Evolutionary conservation across 768 basidiomycete species (phyloP).

Genomic region (Amanita subjunquillea): DNA sequence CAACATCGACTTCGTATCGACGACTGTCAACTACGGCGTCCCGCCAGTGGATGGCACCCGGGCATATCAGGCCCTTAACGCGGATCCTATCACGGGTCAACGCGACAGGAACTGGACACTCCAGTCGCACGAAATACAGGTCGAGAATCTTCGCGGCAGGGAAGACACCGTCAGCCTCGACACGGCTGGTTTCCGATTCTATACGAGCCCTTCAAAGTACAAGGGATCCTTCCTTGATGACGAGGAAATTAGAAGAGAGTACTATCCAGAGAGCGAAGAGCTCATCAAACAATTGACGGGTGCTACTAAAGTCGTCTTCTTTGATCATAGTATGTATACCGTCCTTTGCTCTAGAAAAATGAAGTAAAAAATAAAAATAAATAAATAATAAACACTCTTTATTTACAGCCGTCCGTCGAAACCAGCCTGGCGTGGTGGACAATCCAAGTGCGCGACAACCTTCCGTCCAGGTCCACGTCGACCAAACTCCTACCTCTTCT

Average conservation of each 20-base stretch:
- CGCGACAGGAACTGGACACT: not conserved
- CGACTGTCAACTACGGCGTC: not conserved
- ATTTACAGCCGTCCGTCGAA: constrained; percentile 32
- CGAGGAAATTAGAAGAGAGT: constrained; percentile 39
- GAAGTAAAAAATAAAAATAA: not conserved
- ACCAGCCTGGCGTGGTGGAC: constrained; percentile 25
- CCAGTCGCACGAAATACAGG: constrained; percentile 21
- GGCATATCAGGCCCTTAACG: constrained; percentile 12
- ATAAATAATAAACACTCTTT: not conserved
- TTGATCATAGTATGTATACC: constrained; percentile 27
- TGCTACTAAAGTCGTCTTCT: constrained; percentile 44
- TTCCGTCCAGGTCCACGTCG: constrained; percentile 35
- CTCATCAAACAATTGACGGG: constrained; percentile 51
- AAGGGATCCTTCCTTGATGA: constrained; percentile 30
- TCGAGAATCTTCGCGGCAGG: constrained; percentile 46
- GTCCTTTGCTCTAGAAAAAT: not conserved
- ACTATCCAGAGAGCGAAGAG: constrained; percentile 54
- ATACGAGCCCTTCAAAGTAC: constrained; percentile 23
- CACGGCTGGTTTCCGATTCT: constrained; percentile 38
- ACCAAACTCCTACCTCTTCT: constrained; percentile 37
- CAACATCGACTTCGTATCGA: not conserved
- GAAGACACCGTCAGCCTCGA: constrained; percentile 34
- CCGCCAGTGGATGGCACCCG: constrained; percentile 16
- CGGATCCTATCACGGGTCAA: not conserved
- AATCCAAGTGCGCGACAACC: constrained; percentile 34